Evolutionary conservation across 2,329 filamentous ascomycete species (phyloP), one percentile per base, ranked within the genome.

Genomic region (Dothidotthia symphoricarpi): DNA sequence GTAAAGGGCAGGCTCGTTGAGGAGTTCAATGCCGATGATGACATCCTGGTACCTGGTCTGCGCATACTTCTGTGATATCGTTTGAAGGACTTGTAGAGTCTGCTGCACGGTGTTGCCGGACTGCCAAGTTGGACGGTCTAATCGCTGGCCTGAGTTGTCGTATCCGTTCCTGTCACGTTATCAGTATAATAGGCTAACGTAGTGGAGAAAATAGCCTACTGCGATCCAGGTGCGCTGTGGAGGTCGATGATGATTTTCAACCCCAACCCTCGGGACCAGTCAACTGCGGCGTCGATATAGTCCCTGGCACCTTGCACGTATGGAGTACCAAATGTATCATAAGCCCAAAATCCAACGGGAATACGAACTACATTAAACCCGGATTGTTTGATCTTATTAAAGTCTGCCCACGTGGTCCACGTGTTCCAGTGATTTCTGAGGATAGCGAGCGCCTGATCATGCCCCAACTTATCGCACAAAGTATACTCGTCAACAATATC

Each of bases 301-400:
- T 61, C 57, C 5, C 73, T 73, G 12, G 75, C 73, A 4, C 76
- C 76, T 42, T 67, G 59, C 2, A 73, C 70, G 47, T 79, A 82
- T 2, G 77, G 71, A 16, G 72, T 63, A 22, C 67, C 66, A 16
- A 63, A 60, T 11, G 75, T 74, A 34, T 75, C 68, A 45, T 77
- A 80, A 12, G 78, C 77, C 78, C 78, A 82, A 54, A 73, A 81
- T 6, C 77, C 77, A 36, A 81, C 69, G 0, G 78, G 78, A 25
- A 82, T 76, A 11, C 78, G 70, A 8, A 82, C 75, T 8, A 77
- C 64, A 55, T 82, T 81, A 62, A 82, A 77, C 5, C 78, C 78
- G 0, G 75, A 70, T 24, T 71, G 60, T 13, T 71, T 70, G 49
- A 82, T 81, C 47, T 74, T 77, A 51, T 76, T 64, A 56, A 82